Conservation (phyloP, 1,139 yeast genomes). For the Candida sojae region DNA sequence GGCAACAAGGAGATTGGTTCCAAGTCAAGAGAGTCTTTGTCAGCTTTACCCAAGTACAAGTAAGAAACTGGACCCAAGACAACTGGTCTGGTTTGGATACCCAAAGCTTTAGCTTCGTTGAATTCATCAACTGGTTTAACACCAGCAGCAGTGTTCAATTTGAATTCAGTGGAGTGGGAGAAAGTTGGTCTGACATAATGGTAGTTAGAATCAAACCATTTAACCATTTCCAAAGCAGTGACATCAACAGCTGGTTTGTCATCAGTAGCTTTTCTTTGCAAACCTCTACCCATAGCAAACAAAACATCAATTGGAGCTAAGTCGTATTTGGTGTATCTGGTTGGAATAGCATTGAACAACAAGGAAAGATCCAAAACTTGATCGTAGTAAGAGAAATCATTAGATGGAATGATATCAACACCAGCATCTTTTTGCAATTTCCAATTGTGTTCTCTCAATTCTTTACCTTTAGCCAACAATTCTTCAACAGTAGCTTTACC, state of each 20-base stretch:
- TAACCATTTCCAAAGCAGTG: slow-evolving; percentile 99
- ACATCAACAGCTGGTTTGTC: slow-evolving; percentile 90
- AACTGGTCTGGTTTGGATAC: slow-evolving; percentile 97
- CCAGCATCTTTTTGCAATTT: slow-evolving; percentile 96
- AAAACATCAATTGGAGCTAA: slow-evolving; percentile 88
- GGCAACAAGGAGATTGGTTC: slow-evolving; percentile 88
- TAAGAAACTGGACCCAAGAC: slow-evolving; percentile 94
- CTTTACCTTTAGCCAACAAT: slow-evolving; percentile 89
- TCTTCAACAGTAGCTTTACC: slow-evolving; percentile 90
- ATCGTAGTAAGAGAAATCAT: slow-evolving; percentile 97
- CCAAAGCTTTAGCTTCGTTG: slow-evolving; percentile 96
- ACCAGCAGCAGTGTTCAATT: slow-evolving; percentile 73
- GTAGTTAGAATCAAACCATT: slow-evolving; percentile 99
- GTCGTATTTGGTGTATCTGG: slow-evolving; percentile 90
- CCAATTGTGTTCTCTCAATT: slow-evolving; percentile 96
- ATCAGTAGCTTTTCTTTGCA: slow-evolving; percentile 94
- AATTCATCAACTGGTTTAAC: slow-evolving; percentile 96
- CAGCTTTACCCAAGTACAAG: slow-evolving; percentile 95
- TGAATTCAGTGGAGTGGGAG: slow-evolving; percentile 92
- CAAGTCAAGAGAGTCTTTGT: slow-evolving; percentile 93
- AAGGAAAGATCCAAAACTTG: slow-evolving; percentile 93
- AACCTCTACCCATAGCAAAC: slow-evolving; percentile 99
- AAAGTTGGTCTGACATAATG: slow-evolving; percentile 99
- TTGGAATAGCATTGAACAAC: slow-evolving; percentile 94
- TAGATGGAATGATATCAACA: slow-evolving; percentile 94